Percentiles rank a stretch among this genome's conserved stretches.
Evolutionary conservation across 2,329 filamentous ascomycete species (phyloP).

Genomic region (Pseudophaeomoniella oleicola): DNA sequence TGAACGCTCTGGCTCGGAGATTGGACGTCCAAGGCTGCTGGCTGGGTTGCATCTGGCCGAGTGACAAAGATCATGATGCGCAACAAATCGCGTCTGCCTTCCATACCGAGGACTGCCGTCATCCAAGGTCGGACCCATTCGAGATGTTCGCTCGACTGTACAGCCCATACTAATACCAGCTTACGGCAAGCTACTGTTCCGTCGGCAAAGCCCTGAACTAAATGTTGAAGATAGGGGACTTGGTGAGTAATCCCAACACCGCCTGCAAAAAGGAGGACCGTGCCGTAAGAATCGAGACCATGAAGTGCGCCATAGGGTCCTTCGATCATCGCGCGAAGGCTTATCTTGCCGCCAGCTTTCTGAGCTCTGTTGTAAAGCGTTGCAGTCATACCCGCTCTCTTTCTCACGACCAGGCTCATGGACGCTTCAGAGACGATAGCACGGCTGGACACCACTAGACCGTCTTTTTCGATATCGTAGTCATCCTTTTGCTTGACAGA

Average conservation of each 20-base stretch:
- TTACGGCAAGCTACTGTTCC: conserved; percentile 67
- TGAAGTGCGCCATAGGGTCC: conserved; percentile 80
- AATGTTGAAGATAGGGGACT: conserved; percentile 69
- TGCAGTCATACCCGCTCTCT: conserved; percentile 77
- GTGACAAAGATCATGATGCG: conserved; percentile 85
- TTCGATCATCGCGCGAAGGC: conserved; percentile 63
- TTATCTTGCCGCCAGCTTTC: conserved; percentile 32
- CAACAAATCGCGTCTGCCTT: conserved; percentile 66
- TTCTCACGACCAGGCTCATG: conserved; percentile 43
- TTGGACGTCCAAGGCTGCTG: conserved; percentile 66
- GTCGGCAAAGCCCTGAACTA: conserved; percentile 53
- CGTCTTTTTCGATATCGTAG: background rate
- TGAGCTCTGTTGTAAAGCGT: conserved; percentile 60
- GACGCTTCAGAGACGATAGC: conserved; percentile 60
- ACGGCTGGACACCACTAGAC: conserved; percentile 26
- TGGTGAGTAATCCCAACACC: conserved; percentile 94
- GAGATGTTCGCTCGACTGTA: conserved; percentile 74
- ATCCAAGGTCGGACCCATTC: conserved; percentile 90
- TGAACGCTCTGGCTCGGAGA: conserved; percentile 67
- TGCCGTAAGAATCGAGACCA: conserved; percentile 81
- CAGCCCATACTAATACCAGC: conserved; percentile 79
- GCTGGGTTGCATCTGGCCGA: conserved; percentile 38
- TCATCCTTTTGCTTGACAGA: conserved; percentile 20
- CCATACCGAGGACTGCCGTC: conserved; percentile 62
- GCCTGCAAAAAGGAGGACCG: conserved; percentile 77